phyloP scores from a whole-genome alignment of 805 yeast species.

The Starmerella lactis-condensi region DNA sequence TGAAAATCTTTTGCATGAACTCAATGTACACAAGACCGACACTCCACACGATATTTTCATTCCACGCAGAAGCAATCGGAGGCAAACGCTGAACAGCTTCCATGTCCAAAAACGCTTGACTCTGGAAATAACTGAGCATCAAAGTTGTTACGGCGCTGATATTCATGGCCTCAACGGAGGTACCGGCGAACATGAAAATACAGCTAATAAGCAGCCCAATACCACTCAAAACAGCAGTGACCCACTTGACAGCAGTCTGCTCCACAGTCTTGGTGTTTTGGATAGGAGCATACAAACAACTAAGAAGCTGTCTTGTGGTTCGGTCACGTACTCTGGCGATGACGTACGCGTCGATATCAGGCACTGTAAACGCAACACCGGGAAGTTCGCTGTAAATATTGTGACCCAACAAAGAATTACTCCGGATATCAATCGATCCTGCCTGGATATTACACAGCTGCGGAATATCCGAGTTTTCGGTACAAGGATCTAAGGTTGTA shows the following conservation, averaged over 20 bases:
- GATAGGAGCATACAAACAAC: slow-evolving; percentile 61
- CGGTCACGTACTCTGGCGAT: slow-evolving; percentile 29
- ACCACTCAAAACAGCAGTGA: slow-evolving; percentile 79
- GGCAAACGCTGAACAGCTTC: slow-evolving; percentile 71
- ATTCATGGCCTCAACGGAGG: slow-evolving; percentile 75
- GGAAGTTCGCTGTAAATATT: slow-evolving; percentile 44
- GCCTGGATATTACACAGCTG: slow-evolving; percentile 83
- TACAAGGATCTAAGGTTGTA: slow-evolving; percentile 43
- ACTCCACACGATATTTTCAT: slow-evolving; percentile 84
- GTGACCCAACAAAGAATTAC: slow-evolving; percentile 37
- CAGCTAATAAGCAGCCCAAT: slow-evolving; percentile 73
- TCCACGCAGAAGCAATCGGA: slow-evolving; percentile 84
- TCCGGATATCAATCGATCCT: slow-evolving; percentile 59
- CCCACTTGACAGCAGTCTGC: slow-evolving; percentile 77
- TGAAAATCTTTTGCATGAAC: slow-evolving; percentile 72
- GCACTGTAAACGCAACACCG: slow-evolving; percentile 69
- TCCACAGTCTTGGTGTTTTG: slow-evolving; percentile 64
- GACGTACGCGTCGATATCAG: slow-evolving; percentile 67
- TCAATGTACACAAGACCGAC: slow-evolving; percentile 66
- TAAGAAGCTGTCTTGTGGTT: slow-evolving; percentile 29
- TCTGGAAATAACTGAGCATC: slow-evolving; percentile 70
- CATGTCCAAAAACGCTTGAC: slow-evolving; percentile 71
- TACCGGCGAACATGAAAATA: slow-evolving; percentile 63
- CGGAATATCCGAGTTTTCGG: slow-evolving; percentile 35
- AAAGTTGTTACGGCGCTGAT: slow-evolving; percentile 74